Conservation (phyloP, 306 rosid species). For the Morella rubra region DNA sequence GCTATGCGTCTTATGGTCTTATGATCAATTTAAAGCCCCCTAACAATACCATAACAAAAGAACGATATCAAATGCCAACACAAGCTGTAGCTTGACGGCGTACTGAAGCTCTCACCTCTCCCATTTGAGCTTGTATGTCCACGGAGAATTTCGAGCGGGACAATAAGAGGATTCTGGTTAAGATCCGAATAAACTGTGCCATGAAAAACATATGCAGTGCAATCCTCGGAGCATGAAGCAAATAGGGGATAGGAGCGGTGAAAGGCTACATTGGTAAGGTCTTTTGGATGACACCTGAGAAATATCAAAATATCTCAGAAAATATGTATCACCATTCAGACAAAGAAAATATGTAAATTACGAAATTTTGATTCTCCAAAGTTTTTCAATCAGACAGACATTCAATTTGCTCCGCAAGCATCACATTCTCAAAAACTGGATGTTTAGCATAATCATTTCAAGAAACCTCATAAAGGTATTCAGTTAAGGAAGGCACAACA, state of each 20-base stretch:
- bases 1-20: no score
- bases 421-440: not conserved
- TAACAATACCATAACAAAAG: not conserved
- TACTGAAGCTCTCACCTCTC: constrained; percentile 59
- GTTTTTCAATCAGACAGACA: not conserved
- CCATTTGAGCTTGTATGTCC: constrained; percentile 75
- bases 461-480: not conserved
- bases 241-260: constrained; percentile 80
- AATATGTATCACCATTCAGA: not conserved
- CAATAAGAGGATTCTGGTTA: constrained; percentile 86
- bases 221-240: constrained; percentile 90
- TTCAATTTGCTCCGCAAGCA: not conserved
- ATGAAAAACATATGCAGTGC: constrained; percentile 84
- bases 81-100: no score
- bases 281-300: constrained; percentile 91
- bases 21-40: no score
- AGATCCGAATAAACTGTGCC: constrained; percentile 96
- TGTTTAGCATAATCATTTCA: not conserved
- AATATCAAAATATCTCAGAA: constrained; percentile 26
- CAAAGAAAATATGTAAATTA: not conserved
- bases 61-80: not conserved
- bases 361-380: not conserved
- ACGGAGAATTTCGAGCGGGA: constrained; percentile 78
- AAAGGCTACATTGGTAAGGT: constrained; percentile 69
- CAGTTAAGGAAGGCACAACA: not conserved